Evolutionary conservation across 2,329 filamentous ascomycete genomes (phyloP).

Genomic region (Fusarium guadeloupense): DNA sequence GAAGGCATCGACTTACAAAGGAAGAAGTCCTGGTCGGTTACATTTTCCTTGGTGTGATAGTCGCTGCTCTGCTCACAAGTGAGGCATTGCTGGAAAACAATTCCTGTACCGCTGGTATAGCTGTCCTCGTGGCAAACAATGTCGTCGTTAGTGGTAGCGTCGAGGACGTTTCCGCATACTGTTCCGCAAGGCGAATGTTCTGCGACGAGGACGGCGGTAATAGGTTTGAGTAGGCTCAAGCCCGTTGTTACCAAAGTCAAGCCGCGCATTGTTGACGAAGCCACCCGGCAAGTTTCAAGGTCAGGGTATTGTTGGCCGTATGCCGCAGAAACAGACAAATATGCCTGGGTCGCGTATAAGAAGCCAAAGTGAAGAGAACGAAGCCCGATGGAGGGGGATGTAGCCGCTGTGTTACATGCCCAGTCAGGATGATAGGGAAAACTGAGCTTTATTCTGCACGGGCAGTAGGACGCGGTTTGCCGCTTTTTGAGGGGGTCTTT

Average conservation of each 20-base stretch:
- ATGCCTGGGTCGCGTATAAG: not conserved
- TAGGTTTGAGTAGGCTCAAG: constrained; percentile 29
- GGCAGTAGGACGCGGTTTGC: constrained; percentile 10
- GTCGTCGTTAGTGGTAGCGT: constrained; percentile 56
- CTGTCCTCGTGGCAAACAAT: constrained; percentile 57
- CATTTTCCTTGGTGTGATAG: constrained; percentile 52
- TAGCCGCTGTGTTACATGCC: constrained; percentile 28
- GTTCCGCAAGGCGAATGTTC: constrained; percentile 59
- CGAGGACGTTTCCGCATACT: constrained; percentile 64
- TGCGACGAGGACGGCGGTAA: constrained; percentile 54
- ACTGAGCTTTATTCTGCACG: not conserved
- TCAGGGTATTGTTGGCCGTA: not conserved
- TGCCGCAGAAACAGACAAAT: not conserved
- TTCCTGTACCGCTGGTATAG: constrained; percentile 54
- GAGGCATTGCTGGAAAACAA: constrained; percentile 62
- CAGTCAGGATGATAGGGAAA: constrained; percentile 16
- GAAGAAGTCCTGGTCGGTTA: constrained; percentile 63
- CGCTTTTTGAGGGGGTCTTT: not conserved
- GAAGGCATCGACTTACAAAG: constrained; percentile 59
- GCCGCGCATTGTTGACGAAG: constrained; percentile 13
- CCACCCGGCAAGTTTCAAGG: not conserved
- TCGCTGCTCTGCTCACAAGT: constrained; percentile 62
- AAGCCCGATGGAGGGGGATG: not conserved
- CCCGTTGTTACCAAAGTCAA: constrained; percentile 26
- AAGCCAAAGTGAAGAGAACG: not conserved